Percentiles rank a stretch among this genome's conserved stretches.
These are phyloP conservation scores for Metschnikowia noctiluminum DNA, from an alignment of 805 yeast species.

Conservation along the genomic window DNA sequence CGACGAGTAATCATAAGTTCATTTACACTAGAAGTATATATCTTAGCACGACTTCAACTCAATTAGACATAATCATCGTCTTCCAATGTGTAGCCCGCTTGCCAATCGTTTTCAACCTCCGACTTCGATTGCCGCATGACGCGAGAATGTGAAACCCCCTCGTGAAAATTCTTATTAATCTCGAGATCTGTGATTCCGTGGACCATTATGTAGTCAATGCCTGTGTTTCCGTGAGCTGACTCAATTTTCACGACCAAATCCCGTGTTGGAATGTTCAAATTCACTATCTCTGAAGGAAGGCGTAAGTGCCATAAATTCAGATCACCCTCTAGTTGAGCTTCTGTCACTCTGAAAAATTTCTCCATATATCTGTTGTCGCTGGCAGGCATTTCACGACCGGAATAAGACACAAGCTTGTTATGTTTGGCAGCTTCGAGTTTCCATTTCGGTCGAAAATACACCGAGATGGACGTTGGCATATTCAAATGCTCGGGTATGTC, in stretches of 20 bases:
- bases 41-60: not conserved
- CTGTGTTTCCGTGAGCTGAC: slow-evolving; percentile 11
- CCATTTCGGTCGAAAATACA: slow-evolving; percentile 31
- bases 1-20: slow-evolving; percentile 39
- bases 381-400: not conserved
- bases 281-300: slow-evolving; percentile 33
- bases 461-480: slow-evolving; percentile 20
- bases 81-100: slow-evolving; percentile 3
- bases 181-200: slow-evolving; percentile 15
- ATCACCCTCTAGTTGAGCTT: slow-evolving; percentile 15
- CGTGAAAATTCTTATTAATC: slow-evolving; percentile 8
- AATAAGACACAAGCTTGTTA: slow-evolving; percentile 18
- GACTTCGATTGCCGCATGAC: not conserved
- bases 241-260: slow-evolving; percentile 32
- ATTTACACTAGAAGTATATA: not conserved
- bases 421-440: slow-evolving; percentile 18
- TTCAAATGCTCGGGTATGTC: slow-evolving; percentile 8
- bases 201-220: slow-evolving; percentile 15
- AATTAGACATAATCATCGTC: slow-evolving; percentile 6
- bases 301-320: slow-evolving; percentile 25
- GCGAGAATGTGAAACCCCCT: slow-evolving; percentile 7
- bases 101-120: not conserved
- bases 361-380: slow-evolving; percentile 25
- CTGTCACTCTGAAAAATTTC: slow-evolving; percentile 31
- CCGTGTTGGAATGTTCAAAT: slow-evolving; percentile 27